Evolutionary conservation across 139 green algal genomes (phyloP).

Genomic region (Coccomyxa sp.): DNA sequence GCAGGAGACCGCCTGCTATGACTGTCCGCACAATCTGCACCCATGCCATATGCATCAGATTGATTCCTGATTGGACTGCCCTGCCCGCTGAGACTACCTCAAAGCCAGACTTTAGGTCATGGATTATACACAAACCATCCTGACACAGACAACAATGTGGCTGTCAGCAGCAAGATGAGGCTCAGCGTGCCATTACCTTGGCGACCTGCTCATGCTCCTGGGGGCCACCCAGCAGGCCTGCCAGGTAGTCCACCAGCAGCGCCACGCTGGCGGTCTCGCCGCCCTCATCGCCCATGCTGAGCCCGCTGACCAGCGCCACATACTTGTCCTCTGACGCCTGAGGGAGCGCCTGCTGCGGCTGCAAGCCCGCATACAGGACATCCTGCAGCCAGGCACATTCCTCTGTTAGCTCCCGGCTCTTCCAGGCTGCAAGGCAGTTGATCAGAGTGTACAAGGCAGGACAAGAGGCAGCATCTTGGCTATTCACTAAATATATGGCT

Average conservation of each 20-base stretch:
- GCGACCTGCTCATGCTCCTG: constrained; percentile 54
- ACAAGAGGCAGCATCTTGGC: too few species aligned
- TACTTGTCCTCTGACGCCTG: constrained; percentile 43
- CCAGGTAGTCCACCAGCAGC: constrained; percentile 82
- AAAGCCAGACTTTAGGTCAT: neutral
- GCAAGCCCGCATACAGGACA: constrained; percentile 26
- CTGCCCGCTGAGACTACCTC: neutral
- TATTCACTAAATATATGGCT: too few species aligned
- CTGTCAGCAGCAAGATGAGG: neutral
- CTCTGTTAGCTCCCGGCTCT: too few species aligned
- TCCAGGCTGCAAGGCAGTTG: too few species aligned
- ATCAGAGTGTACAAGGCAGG: too few species aligned
- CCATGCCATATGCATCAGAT: too few species aligned
- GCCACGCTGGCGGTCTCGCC: constrained; percentile 36
- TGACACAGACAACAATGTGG: neutral
- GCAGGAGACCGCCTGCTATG: constrained; percentile 59
- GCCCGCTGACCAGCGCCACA: constrained; percentile 84
- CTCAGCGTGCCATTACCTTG: constrained; percentile 19
- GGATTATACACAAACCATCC: neutral
- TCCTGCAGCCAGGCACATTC: neutral
- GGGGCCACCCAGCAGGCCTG: constrained; percentile 69
- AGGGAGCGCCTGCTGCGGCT: constrained; percentile 38
- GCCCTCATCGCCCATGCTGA: constrained; percentile 67
- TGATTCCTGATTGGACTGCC: too few species aligned
- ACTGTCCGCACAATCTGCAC: constrained; percentile 66